phyloP scores from a whole-genome alignment of 192 early-diverging fungal species.

The Phycomyces blakesleeanus region DNA sequence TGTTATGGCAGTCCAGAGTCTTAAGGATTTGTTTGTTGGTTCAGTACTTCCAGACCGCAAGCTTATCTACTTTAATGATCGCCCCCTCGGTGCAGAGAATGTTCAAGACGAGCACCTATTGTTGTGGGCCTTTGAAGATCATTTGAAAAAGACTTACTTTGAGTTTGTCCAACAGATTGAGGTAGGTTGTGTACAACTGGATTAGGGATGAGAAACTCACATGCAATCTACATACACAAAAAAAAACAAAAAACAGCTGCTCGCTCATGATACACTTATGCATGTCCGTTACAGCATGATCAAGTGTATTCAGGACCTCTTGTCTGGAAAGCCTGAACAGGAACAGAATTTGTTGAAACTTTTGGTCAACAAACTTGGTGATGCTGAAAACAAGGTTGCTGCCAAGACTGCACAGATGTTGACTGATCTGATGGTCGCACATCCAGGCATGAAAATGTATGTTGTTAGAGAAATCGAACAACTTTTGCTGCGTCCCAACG shows the following conservation, averaged over 20 bases:
- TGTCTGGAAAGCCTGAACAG: slow-evolving; percentile 88
- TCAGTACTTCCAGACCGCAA: slow-evolving; percentile 85
- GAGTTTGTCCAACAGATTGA: slow-evolving; percentile 89
- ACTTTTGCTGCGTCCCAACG: slow-evolving; percentile 70
- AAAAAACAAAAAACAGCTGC: slow-evolving; percentile 39
- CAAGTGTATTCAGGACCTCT: slow-evolving; percentile 69
- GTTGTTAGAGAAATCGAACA: slow-evolving; percentile 88
- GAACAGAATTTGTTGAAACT: slow-evolving; percentile 91
- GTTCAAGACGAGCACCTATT: slow-evolving; percentile 74
- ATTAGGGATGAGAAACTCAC: background rate
- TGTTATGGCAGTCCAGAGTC: slow-evolving; percentile 75
- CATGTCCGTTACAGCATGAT: slow-evolving; percentile 83
- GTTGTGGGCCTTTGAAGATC: slow-evolving; percentile 93
- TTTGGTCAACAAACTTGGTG: slow-evolving; percentile 95
- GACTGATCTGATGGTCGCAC: slow-evolving; percentile 63
- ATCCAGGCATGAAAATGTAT: slow-evolving; percentile 86
- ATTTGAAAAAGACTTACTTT: slow-evolving; percentile 87
- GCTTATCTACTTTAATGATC: slow-evolving; percentile 91
- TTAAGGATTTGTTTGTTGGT: slow-evolving; percentile 86
- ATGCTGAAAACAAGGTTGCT: slow-evolving; percentile 81
- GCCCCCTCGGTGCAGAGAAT: slow-evolving; percentile 58
- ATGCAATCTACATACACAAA: background rate
- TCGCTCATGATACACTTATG: slow-evolving; percentile 81
- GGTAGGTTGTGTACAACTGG: slow-evolving; percentile 34
- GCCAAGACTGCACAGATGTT: slow-evolving; percentile 80